These are phyloP conservation scores for Rutstroemia sp. DNA, from an alignment of 2,329 filamentous ascomycete genomes.

Conservation along the genomic window DNA sequence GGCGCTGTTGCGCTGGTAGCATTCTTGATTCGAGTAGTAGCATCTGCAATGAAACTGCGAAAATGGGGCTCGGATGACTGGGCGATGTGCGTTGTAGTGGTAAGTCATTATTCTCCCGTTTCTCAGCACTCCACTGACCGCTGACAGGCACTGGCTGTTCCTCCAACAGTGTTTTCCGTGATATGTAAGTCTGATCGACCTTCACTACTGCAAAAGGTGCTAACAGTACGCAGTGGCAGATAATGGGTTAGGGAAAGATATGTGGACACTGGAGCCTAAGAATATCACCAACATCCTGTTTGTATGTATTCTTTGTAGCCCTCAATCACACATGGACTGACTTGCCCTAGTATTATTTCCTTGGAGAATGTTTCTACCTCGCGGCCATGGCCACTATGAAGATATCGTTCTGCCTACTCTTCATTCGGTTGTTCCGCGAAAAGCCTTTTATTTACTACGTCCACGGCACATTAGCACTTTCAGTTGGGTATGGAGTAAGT, in stretches of 20 bases:
- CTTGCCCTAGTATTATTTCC: slow-evolving; percentile 1
- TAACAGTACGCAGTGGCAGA: background rate
- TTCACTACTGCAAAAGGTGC: background rate
- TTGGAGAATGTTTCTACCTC: slow-evolving; percentile 11
- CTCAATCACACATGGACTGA: background rate
- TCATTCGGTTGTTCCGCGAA: slow-evolving; percentile 44
- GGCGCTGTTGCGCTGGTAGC: background rate
- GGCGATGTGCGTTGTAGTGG: background rate
- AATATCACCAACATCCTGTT: slow-evolving; percentile 3
- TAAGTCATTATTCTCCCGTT: background rate
- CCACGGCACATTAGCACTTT: slow-evolving; percentile 28
- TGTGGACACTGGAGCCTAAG: slow-evolving; percentile 4
- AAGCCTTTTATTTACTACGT: slow-evolving; percentile 26
- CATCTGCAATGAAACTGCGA: background rate
- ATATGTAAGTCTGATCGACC: background rate
- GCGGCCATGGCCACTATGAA: slow-evolving; percentile 27
- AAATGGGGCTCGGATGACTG: slow-evolving; percentile 6
- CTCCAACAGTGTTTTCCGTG: background rate
- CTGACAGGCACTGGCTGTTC: background rate
- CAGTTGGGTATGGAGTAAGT: slow-evolving; percentile 12
- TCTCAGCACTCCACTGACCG: background rate
- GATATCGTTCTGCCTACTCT: slow-evolving; percentile 45
- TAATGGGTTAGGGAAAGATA: slow-evolving; percentile 7
- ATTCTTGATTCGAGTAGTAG: background rate
- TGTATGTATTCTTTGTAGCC: background rate